These are phyloP conservation scores for Sporobolomyces phaffii DNA, from an alignment of 768 basidiomycete species.

Conservation along the genomic window DNA sequence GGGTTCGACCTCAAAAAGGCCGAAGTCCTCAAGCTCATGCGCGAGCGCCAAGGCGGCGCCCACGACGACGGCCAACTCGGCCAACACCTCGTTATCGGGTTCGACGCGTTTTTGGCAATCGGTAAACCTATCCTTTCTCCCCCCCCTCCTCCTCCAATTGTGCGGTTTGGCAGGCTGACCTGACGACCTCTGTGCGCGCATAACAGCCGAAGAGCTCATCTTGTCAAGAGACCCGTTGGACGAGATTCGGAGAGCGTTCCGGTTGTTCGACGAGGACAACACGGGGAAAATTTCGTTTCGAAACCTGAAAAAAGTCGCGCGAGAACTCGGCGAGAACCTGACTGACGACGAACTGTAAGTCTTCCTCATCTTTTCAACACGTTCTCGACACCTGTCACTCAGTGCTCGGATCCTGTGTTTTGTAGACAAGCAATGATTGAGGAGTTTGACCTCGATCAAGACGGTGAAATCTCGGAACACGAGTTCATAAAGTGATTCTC, in stretches of 20 bases:
- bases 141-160: not conserved
- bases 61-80: constrained; percentile 36
- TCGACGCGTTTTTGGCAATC: constrained; percentile 87
- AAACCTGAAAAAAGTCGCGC: constrained; percentile 86
- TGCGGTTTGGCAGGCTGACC: not conserved
- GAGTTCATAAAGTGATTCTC: constrained; percentile 58
- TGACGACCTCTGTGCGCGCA: not conserved
- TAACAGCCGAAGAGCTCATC: constrained; percentile 90
- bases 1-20: constrained; percentile 98
- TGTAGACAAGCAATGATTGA: constrained; percentile 98
- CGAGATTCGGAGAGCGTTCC: constrained; percentile 91
- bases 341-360: constrained; percentile 95
- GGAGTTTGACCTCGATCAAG: constrained; percentile 97
- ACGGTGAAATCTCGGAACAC: constrained; percentile 92
- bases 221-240: constrained; percentile 91
- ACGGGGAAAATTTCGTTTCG: constrained; percentile 88
- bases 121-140: constrained; percentile 56
- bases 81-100: constrained; percentile 59
- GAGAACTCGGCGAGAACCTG: constrained; percentile 88
- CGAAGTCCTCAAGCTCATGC: constrained; percentile 86
- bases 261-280: constrained; percentile 91
- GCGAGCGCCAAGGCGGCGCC: constrained; percentile 81
- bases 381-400: too few species aligned
- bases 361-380: not conserved
- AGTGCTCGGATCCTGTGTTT: constrained; percentile 6